Conservation (phyloP, 2,329 filamentous ascomycete genomes). For the Pseudogymnoascus sp. region DNA sequence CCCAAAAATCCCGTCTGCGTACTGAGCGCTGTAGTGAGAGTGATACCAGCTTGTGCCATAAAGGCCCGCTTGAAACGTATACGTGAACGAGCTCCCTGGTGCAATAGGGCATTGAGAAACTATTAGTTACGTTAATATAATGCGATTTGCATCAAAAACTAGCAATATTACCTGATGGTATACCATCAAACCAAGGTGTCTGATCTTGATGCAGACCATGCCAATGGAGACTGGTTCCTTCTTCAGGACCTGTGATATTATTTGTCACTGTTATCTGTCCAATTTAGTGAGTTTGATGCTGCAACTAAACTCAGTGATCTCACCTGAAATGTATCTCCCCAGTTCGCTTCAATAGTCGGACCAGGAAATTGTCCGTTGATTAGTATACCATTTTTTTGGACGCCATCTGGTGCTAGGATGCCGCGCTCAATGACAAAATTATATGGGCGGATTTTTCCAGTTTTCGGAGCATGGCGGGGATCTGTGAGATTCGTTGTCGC, state of each 20-base stretch:
- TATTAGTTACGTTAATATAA: not conserved
- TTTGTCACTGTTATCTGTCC: slow-evolving; percentile 30
- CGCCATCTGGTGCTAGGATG: slow-evolving; percentile 27
- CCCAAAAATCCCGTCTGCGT: slow-evolving; percentile 47
- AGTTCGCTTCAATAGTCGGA: slow-evolving; percentile 34
- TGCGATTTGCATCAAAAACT: not conserved
- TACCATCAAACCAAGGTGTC: not conserved
- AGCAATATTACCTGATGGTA: not conserved
- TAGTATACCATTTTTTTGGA: slow-evolving; percentile 26
- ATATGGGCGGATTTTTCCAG: not conserved
- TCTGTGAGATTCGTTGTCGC: not conserved
- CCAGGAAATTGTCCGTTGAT: slow-evolving; percentile 35
- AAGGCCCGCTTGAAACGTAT: slow-evolving; percentile 26
- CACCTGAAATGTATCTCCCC: slow-evolving; percentile 28
- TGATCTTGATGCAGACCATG: slow-evolving; percentile 33
- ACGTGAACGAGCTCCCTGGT: slow-evolving; percentile 34
- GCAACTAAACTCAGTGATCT: not conserved
- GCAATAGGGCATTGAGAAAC: slow-evolving; percentile 61
- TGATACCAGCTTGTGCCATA: slow-evolving; percentile 56
- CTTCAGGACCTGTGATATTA: slow-evolving; percentile 34
- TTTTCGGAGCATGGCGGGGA: not conserved
- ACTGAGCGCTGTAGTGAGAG: slow-evolving; percentile 48
- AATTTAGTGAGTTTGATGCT: not conserved
- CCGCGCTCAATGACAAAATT: not conserved
- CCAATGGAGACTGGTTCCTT: slow-evolving; percentile 45